Evolutionary conservation across 805 yeast genomes (phyloP).

Genomic region (Limtongia smithiae): DNA sequence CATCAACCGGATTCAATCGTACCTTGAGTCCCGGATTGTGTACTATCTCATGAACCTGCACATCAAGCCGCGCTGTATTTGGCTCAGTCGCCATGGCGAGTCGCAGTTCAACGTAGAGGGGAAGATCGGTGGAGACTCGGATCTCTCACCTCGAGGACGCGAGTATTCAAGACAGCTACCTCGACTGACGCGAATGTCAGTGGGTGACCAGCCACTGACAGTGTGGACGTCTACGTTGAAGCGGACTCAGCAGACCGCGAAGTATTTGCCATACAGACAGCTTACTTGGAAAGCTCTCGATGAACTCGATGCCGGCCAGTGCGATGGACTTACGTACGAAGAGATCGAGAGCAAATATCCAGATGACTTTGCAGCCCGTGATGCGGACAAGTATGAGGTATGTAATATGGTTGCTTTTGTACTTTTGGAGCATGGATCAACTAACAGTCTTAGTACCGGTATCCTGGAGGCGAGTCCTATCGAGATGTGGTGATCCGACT

Average conservation of each 20-base stretch:
- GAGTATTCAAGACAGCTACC: conserved; percentile 81
- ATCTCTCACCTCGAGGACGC: conserved; percentile 77
- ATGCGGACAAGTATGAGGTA: conserved; percentile 82
- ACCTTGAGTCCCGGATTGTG: conserved; percentile 86
- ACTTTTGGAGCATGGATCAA: neutral
- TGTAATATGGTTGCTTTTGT: conserved; percentile 1
- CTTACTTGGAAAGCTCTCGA: conserved; percentile 95
- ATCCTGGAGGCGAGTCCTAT: conserved; percentile 96
- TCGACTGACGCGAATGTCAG: conserved; percentile 61
- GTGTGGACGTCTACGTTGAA: conserved; percentile 94
- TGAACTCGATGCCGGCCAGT: conserved; percentile 95
- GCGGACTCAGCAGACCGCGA: conserved; percentile 91
- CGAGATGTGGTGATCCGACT: conserved; percentile 90
- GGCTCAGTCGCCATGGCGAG: conserved; percentile 96
- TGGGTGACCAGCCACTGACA: conserved; percentile 57
- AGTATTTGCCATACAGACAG: conserved; percentile 72
- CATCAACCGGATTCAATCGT: conserved; percentile 80
- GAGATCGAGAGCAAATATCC: conserved; percentile 83
- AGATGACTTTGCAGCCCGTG: conserved; percentile 92
- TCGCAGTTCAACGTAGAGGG: conserved; percentile 88
- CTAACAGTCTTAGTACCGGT: conserved; percentile 54
- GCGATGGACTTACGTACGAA: conserved; percentile 95
- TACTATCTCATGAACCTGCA: conserved; percentile 95
- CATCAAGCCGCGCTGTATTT: conserved; percentile 84
- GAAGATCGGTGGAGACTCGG: conserved; percentile 93